Base-by-base conservation (phyloP, 2,329 filamentous ascomycete species). In the Diaporthe vexans region DNA sequence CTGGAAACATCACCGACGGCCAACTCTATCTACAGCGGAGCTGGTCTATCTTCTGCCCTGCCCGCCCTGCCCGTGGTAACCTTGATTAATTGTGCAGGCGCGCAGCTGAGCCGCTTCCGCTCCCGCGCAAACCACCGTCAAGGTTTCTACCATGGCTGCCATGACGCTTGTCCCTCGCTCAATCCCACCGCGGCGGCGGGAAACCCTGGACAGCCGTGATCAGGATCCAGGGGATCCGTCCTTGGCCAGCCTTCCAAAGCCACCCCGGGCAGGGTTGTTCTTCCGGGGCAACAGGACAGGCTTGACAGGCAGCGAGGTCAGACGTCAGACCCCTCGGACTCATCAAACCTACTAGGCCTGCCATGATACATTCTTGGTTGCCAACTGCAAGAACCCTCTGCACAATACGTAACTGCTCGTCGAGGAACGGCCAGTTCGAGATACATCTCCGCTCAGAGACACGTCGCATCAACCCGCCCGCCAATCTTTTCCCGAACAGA, bases 401-500 rank as follows among this genome's bases (percentile, higher is more conserved):
- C 57, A 33, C 33, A 21, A 43, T 40, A 72, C 69, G 46, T 54
- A 63, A 54, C 57, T 51, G n/a, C 24, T 63, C 57, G 7, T 72
- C 69, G 58, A 58, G 33, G 43, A 33, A 43, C 54, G 48, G 43
- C 72, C 72, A 52, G 26, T 56, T 73, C 43, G 56, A 74, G 65
- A 37, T 63, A 63, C 51, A 74, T 29, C 57, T 74, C 72, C 72
- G 65, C 37, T 37, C 15, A 65, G 46, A 73, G 59, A 56, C 58
- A 58, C 29, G 51, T 58, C 67, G 67, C 51, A 71, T 58, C 67
- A 37, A 37, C 26, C 54, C 19, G 29, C 40, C 71, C 61, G 61
- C 59, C 61, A 35, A 68, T 73, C 71, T 46, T 56, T 68, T 37
- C 43, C 51, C 37, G 24, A 35, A 68, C 26, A 35, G 63, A 21